These are phyloP conservation scores for Penicillium sp. DNA, from an alignment of 2,329 filamentous ascomycete genomes.

Conservation along the genomic window DNA sequence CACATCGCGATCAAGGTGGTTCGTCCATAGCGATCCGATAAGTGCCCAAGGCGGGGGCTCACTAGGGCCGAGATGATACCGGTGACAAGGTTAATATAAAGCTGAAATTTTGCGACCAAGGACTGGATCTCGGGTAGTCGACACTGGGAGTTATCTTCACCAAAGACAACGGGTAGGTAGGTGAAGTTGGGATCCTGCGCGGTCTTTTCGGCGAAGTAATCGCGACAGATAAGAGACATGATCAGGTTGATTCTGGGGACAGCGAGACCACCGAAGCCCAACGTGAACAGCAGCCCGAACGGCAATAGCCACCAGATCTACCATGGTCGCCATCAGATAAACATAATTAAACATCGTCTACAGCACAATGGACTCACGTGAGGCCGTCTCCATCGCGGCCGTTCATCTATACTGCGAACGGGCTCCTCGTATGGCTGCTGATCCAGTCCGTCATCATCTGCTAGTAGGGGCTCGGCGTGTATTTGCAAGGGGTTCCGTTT, in stretches of 20 bases:
- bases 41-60: constrained; percentile 77
- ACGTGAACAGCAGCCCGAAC: constrained; percentile 77
- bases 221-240: constrained; percentile 76
- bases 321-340: constrained; percentile 10
- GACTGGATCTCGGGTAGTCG: constrained; percentile 76
- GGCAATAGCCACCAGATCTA: constrained; percentile 81
- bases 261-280: constrained; percentile 82
- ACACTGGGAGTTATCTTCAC: constrained; percentile 76
- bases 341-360: background rate
- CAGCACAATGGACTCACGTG: constrained; percentile 44
- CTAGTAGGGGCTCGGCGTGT: constrained; percentile 17
- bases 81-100: constrained; percentile 72
- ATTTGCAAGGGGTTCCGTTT: constrained; percentile 24
- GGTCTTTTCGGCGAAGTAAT: constrained; percentile 73
- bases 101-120: constrained; percentile 73
- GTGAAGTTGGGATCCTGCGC: constrained; percentile 60
- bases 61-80: constrained; percentile 79
- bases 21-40: constrained; percentile 86
- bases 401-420: constrained; percentile 6
- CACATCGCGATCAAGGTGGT: constrained; percentile 72
- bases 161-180: constrained; percentile 66
- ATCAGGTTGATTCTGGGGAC: constrained; percentile 89
- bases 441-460: constrained; percentile 5
- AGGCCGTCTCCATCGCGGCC: constrained; percentile 53
- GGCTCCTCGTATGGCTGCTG: constrained; percentile 9